Evolutionary conservation across 2,329 filamentous ascomycete species (phyloP).

Genomic region (Periconia sp.): DNA sequence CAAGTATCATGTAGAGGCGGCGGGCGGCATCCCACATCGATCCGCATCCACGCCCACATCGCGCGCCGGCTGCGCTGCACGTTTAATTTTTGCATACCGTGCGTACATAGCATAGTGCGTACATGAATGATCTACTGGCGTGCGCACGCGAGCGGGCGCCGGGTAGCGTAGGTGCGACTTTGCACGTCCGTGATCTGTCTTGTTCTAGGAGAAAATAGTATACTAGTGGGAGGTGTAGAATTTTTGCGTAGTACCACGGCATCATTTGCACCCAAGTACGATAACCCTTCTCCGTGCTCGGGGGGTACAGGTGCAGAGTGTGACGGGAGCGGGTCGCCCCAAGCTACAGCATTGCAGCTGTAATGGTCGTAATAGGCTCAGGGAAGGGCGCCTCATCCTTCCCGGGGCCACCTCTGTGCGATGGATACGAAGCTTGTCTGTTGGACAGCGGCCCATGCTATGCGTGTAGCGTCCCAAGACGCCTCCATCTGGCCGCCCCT

Average conservation of each 20-base stretch:
- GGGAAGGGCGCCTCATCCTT: no score
- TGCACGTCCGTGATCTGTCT: no score
- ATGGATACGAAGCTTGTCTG: slow-evolving; percentile 17
- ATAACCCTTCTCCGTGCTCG: not conserved
- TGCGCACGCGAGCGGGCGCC: slow-evolving; percentile 33
- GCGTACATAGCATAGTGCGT: not conserved
- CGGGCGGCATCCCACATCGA: slow-evolving; percentile 34
- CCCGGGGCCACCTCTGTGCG: slow-evolving; percentile 9
- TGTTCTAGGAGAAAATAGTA: not conserved
- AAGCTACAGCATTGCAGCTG: slow-evolving; percentile 13
- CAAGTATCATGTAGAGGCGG: slow-evolving; percentile 37
- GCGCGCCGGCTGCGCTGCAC: slow-evolving; percentile 44
- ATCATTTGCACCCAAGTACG: slow-evolving; percentile 24
- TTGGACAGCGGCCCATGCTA: slow-evolving; percentile 6
- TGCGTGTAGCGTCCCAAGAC: slow-evolving; percentile 15
- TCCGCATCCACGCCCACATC: slow-evolving; percentile 33
- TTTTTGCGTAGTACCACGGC: no score
- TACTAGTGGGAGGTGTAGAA: not conserved
- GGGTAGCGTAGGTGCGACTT: not conserved
- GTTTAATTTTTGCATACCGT: slow-evolving; percentile 33
- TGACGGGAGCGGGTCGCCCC: slow-evolving; percentile 31
- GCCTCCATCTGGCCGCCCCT: slow-evolving; percentile 3
- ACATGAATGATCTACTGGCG: slow-evolving; percentile 21
- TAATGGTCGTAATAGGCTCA: no score
- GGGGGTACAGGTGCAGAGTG: not conserved